Evolutionary conservation across 1,284 basidiomycete species (phyloP).

Genomic region (Sphaerobolus stellatus): DNA sequence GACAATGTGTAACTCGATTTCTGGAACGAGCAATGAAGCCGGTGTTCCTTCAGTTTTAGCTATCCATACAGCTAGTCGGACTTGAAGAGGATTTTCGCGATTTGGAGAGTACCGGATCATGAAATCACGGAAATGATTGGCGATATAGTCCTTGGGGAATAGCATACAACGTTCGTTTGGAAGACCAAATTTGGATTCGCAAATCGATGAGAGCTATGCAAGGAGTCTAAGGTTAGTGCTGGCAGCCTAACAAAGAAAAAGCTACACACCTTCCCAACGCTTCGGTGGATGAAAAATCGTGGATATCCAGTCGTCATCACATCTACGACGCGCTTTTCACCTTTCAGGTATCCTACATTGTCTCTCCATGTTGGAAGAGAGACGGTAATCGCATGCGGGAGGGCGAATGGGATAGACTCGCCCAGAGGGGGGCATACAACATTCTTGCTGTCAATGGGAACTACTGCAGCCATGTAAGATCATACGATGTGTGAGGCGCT

Average conservation of each 20-base stretch:
- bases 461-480: neutral
- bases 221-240: neutral
- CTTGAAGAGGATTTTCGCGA: conserved; percentile 36
- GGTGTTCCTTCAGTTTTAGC: neutral
- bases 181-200: conserved; percentile 43
- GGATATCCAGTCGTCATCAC: conserved; percentile 61
- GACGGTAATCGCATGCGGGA: conserved; percentile 57
- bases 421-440: conserved; percentile 30
- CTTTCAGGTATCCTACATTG: conserved; percentile 60
- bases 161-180: conserved; percentile 46
- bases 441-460: neutral
- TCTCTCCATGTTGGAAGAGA: conserved; percentile 59
- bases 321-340: conserved; percentile 46
- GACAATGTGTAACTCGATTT: conserved; percentile 39
- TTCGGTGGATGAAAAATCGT: conserved; percentile 58
- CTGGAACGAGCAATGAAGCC: neutral
- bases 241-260: neutral
- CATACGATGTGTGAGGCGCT: neutral
- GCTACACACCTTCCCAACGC: conserved; percentile 48
- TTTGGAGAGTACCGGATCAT: conserved; percentile 33
- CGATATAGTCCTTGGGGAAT: conserved; percentile 42
- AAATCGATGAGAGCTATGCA: conserved; percentile 41
- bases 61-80: conserved; percentile 43
- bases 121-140: conserved; percentile 42
- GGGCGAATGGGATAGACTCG: conserved; percentile 36